Percentiles rank a stretch among this genome's conserved stretches.
These are phyloP conservation scores for Aspergillus hortae DNA, from an alignment of 2,329 filamentous ascomycete genomes.

Conservation along the genomic window DNA sequence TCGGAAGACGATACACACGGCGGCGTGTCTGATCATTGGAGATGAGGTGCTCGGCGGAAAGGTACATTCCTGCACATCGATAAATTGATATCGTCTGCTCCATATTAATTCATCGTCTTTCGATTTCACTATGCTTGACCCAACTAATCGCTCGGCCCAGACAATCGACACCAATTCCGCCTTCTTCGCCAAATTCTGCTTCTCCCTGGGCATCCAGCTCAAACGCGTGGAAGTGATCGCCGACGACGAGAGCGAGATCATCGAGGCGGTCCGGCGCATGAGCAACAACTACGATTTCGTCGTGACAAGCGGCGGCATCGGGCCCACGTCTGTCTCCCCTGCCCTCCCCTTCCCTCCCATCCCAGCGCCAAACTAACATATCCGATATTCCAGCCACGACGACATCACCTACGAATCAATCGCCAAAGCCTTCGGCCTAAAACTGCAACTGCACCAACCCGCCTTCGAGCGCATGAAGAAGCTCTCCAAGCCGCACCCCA, in stretches of 20 bases:
- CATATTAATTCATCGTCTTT: not conserved
- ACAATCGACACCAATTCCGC: constrained; percentile 65
- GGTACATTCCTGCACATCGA: constrained; percentile 48
- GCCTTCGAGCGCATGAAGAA: constrained; percentile 80
- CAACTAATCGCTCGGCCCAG: constrained; percentile 30
- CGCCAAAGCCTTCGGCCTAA: constrained; percentile 78
- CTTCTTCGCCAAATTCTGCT: constrained; percentile 65
- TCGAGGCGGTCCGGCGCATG: constrained; percentile 84
- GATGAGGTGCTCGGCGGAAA: constrained; percentile 95
- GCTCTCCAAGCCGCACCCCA: constrained; percentile 69
- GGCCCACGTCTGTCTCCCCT: constrained; percentile 69
- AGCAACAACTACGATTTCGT: constrained; percentile 88
- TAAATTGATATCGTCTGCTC: not conserved
- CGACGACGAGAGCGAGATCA: constrained; percentile 86
- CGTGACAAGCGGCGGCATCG: constrained; percentile 92
- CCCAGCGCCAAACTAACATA: not conserved
- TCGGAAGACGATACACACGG: constrained; percentile 72
- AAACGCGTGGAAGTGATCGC: constrained; percentile 90
- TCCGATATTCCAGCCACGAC: constrained; percentile 66
- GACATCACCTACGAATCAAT: constrained; percentile 97
- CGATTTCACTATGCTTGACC: not conserved
- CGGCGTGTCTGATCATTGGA: constrained; percentile 91
- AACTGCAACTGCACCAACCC: constrained; percentile 71
- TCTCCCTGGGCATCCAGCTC: constrained; percentile 62
- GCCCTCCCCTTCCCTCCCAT: not conserved